Base-by-base conservation (phyloP, 352 stramenopile species). In the Pythium utonaiense region DNA sequence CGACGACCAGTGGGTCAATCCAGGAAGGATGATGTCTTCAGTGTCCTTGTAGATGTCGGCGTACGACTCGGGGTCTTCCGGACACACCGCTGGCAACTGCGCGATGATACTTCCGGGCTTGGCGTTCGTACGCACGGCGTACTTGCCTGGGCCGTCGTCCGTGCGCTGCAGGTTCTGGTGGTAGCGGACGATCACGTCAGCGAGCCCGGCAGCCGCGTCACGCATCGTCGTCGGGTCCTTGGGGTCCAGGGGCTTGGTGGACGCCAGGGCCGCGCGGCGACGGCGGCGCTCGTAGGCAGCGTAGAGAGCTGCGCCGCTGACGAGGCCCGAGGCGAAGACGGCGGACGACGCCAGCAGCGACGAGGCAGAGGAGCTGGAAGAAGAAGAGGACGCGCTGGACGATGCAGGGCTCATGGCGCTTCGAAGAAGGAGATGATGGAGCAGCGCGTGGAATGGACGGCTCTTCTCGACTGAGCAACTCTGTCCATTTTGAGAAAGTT, bases 1-100 rank as follows among this genome's bases (percentile, higher is more conserved):
- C 38, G 78, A 75, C 54, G 77, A 69, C 82, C 82, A 91, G 67
- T 91, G 79, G 13, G 77, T 88, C 22, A 91, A 66, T 13, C 70
- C 76, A 0, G 82, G 82, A 53, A 91, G 66, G 34, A 91, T 86
- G 53, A 86, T 71, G 28, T 72, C 34, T 58, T 86, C 68, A 12
- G 71, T 64, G 62, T 88, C 79, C 24, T 66, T 62, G 73, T 89
- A 87, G 64, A 89, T 89, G 21, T 70, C 64, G 19, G 67, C 70
- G 67, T 83, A 89, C 34, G 69, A 74, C 63, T 89, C 75, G 13
- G 75, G 71, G 41, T 70, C 51, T 36, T 88, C 78, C 1, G 79
- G 82, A 27, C 75, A 83, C 6, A 44, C 44, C 14, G n/a, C 31
- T 5, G 79, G 77, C 27, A 91, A 63, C 41, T 71, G 59, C 10